Evolutionary conservation across 1,284 basidiomycete species (phyloP).

Genomic region (Trametes polyzona): DNA sequence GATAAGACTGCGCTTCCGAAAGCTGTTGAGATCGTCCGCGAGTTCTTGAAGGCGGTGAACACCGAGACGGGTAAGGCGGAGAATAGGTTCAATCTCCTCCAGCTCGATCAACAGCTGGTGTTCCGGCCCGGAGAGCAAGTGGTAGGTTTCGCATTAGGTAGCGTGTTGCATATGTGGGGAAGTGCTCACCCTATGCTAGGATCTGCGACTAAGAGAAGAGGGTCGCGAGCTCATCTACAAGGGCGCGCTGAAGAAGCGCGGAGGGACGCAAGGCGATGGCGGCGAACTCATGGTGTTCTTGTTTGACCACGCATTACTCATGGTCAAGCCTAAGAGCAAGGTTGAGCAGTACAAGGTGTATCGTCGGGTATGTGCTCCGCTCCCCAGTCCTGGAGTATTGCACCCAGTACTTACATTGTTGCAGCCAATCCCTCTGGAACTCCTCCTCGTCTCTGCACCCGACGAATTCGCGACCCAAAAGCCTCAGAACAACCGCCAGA

Average conservation of each 20-base stretch:
- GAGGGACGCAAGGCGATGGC: slow-evolving; percentile 74
- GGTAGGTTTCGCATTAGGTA: too few species aligned
- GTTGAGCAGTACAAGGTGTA: slow-evolving; percentile 95
- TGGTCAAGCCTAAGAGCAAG: slow-evolving; percentile 95
- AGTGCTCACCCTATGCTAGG: slow-evolving; percentile 50
- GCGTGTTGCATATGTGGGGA: too few species aligned
- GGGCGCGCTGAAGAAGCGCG: slow-evolving; percentile 91
- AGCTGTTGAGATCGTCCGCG: slow-evolving; percentile 81
- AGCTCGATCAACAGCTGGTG: slow-evolving; percentile 87
- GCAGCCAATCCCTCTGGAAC: slow-evolving; percentile 94
- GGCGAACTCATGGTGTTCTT: slow-evolving; percentile 94
- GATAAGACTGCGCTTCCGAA: slow-evolving; percentile 85
- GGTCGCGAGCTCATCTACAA: slow-evolving; percentile 93
- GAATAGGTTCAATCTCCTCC: slow-evolving; percentile 91
- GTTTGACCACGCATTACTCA: slow-evolving; percentile 95
- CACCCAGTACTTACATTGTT: not conserved
- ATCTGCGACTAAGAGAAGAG: slow-evolving; percentile 86
- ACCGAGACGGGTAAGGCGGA: slow-evolving; percentile 91
- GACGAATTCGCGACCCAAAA: slow-evolving; percentile 58
- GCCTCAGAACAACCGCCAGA: slow-evolving; percentile 30
- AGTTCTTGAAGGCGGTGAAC: slow-evolving; percentile 90
- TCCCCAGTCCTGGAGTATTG: not conserved
- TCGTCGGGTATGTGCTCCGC: slow-evolving; percentile 68
- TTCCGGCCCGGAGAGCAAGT: slow-evolving; percentile 88
- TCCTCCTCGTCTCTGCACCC: slow-evolving; percentile 84